Evolutionary conservation across 148 eudicot genomes (phyloP).

Genomic region (Oxyria digyna): DNA sequence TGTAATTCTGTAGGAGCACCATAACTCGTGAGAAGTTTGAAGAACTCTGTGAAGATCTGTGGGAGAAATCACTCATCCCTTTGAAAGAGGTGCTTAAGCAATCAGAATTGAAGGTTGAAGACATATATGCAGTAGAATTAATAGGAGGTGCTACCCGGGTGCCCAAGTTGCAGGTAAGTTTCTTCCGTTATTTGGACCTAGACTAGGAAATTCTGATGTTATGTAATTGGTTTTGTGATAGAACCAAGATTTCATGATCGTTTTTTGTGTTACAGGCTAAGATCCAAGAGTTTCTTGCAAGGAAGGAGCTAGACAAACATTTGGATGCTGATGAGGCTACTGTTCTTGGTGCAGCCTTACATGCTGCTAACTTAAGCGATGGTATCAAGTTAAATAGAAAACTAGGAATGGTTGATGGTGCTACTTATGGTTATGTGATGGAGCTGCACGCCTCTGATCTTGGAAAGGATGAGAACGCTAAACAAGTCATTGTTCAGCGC

Average conservation of each 20-base stretch:
- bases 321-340: slow-evolving; percentile 95
- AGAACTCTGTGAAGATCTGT: slow-evolving; percentile 73
- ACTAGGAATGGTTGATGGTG: slow-evolving; percentile 92
- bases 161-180: slow-evolving; percentile 77
- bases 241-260: not conserved
- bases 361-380: slow-evolving; percentile 95
- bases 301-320: slow-evolving; percentile 86
- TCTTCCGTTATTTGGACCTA: slow-evolving; percentile 9
- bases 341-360: slow-evolving; percentile 88
- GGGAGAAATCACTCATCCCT: slow-evolving; percentile 79
- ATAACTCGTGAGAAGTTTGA: slow-evolving; percentile 94
- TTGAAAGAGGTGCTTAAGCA: slow-evolving; percentile 54
- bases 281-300: slow-evolving; percentile 87
- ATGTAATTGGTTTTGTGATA: not conserved
- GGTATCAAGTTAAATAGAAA: slow-evolving; percentile 94
- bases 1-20: slow-evolving; percentile 51
- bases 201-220: not conserved
- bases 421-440: slow-evolving; percentile 76
- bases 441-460: slow-evolving; percentile 75
- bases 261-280: slow-evolving; percentile 48
- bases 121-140: slow-evolving; percentile 75
- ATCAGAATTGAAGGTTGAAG: slow-evolving; percentile 62
- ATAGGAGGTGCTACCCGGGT: slow-evolving; percentile 98
- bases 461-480: slow-evolving; percentile 62
- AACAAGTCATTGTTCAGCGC: slow-evolving; percentile 63